Evolutionary conservation across 352 stramenopile genomes (phyloP).

Genomic region (Pythium guiyangense): DNA sequence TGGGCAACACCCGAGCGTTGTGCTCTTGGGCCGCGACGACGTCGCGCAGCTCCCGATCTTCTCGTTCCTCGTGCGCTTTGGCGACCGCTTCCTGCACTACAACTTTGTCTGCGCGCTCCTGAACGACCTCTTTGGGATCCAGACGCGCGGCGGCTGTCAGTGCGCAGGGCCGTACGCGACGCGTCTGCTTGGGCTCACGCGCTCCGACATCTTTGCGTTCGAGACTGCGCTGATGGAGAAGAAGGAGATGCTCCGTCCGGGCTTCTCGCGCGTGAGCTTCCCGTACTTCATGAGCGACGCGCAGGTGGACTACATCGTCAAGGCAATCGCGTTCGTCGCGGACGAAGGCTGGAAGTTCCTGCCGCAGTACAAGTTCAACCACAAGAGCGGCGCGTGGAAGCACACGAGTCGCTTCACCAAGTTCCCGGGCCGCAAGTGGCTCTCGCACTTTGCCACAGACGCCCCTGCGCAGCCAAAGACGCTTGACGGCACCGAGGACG

Average conservation of each 20-base stretch:
- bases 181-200: conserved; percentile 87
- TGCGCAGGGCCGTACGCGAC: conserved; percentile 93
- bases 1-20: conserved; percentile 52
- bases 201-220: conserved; percentile 53
- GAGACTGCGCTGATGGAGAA: conserved; percentile 86
- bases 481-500: conserved; percentile 7
- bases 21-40: conserved; percentile 83
- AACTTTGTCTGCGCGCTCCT: conserved; percentile 97
- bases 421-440: conserved; percentile 51
- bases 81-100: conserved; percentile 93
- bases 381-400: conserved; percentile 93
- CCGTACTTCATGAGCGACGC: conserved; percentile 76
- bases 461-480: conserved; percentile 12
- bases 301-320: conserved; percentile 92
- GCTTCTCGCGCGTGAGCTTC: conserved; percentile 93
- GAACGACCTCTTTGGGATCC: conserved; percentile 98
- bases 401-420: conserved; percentile 62
- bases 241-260: conserved; percentile 92
- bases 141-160: conserved; percentile 52
- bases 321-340: conserved; percentile 92
- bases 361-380: conserved; percentile 93
- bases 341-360: conserved; percentile 92
- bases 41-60: conserved; percentile 89
- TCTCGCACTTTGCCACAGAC: conserved; percentile 41
- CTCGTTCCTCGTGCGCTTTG: conserved; percentile 91